Evolutionary conservation across 371 early-diverging fungal genomes (phyloP).

Genomic region (Apophysomyces variabilis): DNA sequence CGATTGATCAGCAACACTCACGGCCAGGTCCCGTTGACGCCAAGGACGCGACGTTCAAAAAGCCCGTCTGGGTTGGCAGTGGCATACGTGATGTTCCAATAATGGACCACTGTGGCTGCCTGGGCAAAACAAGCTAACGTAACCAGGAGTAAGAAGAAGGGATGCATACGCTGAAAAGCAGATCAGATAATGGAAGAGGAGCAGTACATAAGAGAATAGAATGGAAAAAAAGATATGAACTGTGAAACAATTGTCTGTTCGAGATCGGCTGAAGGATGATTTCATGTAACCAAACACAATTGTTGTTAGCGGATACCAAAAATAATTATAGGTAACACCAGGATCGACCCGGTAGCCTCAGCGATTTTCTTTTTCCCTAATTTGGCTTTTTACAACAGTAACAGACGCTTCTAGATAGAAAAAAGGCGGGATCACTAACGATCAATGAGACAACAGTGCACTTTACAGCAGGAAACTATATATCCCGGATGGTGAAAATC

Average conservation of each 20-base stretch:
- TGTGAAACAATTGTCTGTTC: background rate
- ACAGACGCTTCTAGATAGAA: too few species aligned
- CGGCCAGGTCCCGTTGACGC: constrained; percentile 77
- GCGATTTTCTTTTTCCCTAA: background rate
- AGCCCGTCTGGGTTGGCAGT: constrained; percentile 70
- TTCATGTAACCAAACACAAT: background rate
- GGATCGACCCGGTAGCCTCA: background rate
- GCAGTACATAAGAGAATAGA: background rate
- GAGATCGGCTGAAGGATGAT: too few species aligned
- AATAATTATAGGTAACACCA: constrained; percentile 4
- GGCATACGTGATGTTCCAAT: constrained; percentile 76
- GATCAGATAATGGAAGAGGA: constrained; percentile 1
- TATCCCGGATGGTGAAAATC: too few species aligned
- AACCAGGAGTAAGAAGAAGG: constrained; percentile 29
- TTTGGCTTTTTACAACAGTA: background rate
- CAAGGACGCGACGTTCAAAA: constrained; percentile 67
- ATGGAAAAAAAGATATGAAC: background rate
- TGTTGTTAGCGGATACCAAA: too few species aligned
- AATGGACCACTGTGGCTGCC: constrained; percentile 62
- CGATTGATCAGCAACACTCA: constrained; percentile 37
- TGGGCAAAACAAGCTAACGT: constrained; percentile 19
- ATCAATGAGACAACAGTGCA: too few species aligned
- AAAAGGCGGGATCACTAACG: too few species aligned
- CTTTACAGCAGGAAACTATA: too few species aligned
- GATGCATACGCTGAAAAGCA: constrained; percentile 9